Evolutionary conservation across 2,329 filamentous ascomycete genomes (phyloP).

Genomic region (Geosmithia putterillii): DNA sequence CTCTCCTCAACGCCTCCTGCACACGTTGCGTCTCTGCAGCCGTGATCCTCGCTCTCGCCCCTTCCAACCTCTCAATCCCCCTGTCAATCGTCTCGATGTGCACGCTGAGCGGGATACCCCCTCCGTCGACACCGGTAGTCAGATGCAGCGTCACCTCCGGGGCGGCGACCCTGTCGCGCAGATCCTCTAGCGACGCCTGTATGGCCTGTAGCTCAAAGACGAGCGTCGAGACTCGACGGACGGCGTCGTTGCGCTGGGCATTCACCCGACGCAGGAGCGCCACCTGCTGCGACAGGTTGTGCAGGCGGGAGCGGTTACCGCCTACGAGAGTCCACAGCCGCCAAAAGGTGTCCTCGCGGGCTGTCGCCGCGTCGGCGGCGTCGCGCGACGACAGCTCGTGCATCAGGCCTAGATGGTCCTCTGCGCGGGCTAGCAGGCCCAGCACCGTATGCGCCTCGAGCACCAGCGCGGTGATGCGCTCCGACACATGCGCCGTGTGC

Average conservation of each 20-base stretch:
- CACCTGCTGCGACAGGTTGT: constrained; percentile 51
- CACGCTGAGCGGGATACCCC: constrained; percentile 57
- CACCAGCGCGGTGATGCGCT: constrained; percentile 57
- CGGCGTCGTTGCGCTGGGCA: constrained; percentile 51
- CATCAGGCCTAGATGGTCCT: constrained; percentile 58
- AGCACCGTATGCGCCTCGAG: constrained; percentile 58
- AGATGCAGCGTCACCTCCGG: constrained; percentile 42
- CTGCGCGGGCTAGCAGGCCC: constrained; percentile 51
- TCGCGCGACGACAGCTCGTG: constrained; percentile 56
- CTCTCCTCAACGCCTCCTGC: constrained; percentile 35
- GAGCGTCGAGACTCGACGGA: constrained; percentile 55
- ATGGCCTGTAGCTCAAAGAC: constrained; percentile 66
- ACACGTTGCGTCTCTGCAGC: constrained; percentile 47
- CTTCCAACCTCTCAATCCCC: constrained; percentile 60
- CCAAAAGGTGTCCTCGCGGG: constrained; percentile 54
- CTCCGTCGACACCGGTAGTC: too few relatives aligned
- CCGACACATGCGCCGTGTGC: constrained; percentile 57
- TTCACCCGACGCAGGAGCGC: constrained; percentile 53
- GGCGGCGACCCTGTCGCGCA: constrained; percentile 57
- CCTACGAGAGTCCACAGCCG: constrained; percentile 65
- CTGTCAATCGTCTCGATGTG: constrained; percentile 66
- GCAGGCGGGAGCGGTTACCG: constrained; percentile 48
- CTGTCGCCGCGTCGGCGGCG: constrained; percentile 41
- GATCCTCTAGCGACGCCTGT: constrained; percentile 54
- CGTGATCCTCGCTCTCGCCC: constrained; percentile 45